These are phyloP conservation scores for Rhodotorula sp. DNA, from an alignment of 1,284 basidiomycete species.

Conservation along the genomic window DNA sequence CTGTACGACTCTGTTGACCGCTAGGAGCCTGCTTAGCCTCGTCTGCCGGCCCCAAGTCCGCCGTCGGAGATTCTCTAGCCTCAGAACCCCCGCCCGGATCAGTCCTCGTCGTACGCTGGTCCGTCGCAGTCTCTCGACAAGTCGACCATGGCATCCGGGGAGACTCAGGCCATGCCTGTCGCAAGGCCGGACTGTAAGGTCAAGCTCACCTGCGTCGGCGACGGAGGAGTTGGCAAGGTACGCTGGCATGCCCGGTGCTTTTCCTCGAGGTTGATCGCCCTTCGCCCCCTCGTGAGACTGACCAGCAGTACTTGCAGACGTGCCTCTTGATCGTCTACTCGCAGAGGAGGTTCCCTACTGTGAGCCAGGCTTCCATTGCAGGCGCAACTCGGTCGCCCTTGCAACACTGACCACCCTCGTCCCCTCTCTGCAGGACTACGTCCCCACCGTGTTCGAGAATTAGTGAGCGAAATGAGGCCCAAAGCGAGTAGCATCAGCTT, in stretches of 20 bases:
- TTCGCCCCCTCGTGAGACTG: neutral
- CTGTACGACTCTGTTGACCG: neutral
- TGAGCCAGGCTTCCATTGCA: constrained; percentile 48
- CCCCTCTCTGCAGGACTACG: constrained; percentile 65
- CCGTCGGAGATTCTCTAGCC: neutral
- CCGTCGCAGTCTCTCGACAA: neutral
- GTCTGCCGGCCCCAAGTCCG: neutral
- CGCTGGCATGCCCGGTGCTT: constrained; percentile 48
- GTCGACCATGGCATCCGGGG: neutral
- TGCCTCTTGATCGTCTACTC: constrained; percentile 82
- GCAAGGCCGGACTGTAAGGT: constrained; percentile 39
- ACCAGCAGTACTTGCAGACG: constrained; percentile 55
- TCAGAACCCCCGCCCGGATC: neutral
- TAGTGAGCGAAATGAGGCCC: constrained; percentile 36
- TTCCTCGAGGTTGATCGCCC: neutral
- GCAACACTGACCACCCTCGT: neutral
- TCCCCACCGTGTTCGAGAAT: constrained; percentile 86
- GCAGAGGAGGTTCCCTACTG: constrained; percentile 92
- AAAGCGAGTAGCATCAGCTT: neutral
- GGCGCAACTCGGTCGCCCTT: neutral
- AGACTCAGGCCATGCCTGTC: constrained; percentile 4
- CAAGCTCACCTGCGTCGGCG: constrained; percentile 76
- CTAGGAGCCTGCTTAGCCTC: neutral
- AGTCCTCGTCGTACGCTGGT: no score
- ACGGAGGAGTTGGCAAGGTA: constrained; percentile 78